These are phyloP conservation scores for Huntiella bhutanensis DNA, from an alignment of 2,329 filamentous ascomycete genomes.

Conservation along the genomic window DNA sequence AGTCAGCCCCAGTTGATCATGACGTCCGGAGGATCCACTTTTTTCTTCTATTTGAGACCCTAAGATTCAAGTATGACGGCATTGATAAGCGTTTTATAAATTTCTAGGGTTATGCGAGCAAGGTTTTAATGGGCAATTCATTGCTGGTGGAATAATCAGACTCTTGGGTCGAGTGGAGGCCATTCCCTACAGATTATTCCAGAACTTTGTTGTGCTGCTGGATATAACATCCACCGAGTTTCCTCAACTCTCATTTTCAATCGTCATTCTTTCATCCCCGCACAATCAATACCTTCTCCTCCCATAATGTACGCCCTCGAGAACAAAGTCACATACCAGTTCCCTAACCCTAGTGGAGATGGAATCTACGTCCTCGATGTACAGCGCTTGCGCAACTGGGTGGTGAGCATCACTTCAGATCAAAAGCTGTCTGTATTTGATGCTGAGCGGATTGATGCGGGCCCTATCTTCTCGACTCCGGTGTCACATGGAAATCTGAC, in stretches of 20 bases:
- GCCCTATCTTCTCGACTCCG: conserved; percentile 20
- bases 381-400: conserved; percentile 3
- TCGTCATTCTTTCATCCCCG: background rate
- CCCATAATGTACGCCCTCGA: conserved; percentile 9
- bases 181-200: no score
- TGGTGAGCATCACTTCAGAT: conserved; percentile 8
- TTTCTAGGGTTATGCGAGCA: no score
- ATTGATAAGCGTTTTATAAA: no score
- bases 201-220: background rate
- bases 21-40: background rate
- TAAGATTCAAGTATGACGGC: no score
- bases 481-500: conserved; percentile 45
- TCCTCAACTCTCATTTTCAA: background rate
- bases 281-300: background rate
- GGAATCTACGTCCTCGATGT: conserved; percentile 9
- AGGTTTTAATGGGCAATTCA: no score
- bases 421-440: conserved; percentile 8
- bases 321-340: conserved; percentile 9
- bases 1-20: background rate
- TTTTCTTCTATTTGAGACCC: no score
- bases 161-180: no score
- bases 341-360: conserved; percentile 10
- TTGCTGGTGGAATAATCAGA: no score
- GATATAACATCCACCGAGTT: background rate
- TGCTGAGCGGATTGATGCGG: conserved; percentile 24